Evolutionary conservation across 768 basidiomycete species (phyloP).

Genomic region (Agaricus sinodeliciosus): DNA sequence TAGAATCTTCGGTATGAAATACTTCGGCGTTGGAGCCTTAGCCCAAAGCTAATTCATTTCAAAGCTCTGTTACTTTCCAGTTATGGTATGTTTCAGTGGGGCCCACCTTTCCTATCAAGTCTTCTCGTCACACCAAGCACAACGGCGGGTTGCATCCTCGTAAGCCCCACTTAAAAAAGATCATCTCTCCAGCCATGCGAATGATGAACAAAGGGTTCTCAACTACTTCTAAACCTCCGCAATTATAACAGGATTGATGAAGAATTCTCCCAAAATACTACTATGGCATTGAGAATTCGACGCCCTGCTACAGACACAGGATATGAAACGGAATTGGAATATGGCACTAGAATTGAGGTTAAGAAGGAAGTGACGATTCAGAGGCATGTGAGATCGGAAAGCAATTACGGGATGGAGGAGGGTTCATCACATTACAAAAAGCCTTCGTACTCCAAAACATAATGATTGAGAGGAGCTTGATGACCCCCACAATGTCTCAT

Average conservation of each 20-base stretch:
- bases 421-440: too few species aligned
- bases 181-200: neutral
- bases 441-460: too few species aligned
- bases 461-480: neutral
- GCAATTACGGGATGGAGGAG: too few species aligned
- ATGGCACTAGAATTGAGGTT: neutral
- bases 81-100: slow-evolving; percentile 20
- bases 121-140: slow-evolving; percentile 24
- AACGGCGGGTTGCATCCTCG: slow-evolving; percentile 22
- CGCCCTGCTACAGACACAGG: neutral
- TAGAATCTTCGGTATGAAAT: slow-evolving; percentile 7
- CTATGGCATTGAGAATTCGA: neutral
- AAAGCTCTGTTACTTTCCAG: slow-evolving; percentile 20
- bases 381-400: too few species aligned
- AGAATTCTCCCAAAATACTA: neutral
- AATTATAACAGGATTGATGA: slow-evolving; percentile 1
- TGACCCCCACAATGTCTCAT: neutral
- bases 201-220: slow-evolving; percentile 14
- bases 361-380: too few species aligned
- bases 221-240: slow-evolving; percentile 22
- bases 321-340: neutral
- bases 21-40: neutral
- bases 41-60: neutral
- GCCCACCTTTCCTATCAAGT: slow-evolving; percentile 21
- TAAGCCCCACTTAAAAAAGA: neutral